Conservation (phyloP, 306 rosid species). For the Sicyos edulis region DNA sequence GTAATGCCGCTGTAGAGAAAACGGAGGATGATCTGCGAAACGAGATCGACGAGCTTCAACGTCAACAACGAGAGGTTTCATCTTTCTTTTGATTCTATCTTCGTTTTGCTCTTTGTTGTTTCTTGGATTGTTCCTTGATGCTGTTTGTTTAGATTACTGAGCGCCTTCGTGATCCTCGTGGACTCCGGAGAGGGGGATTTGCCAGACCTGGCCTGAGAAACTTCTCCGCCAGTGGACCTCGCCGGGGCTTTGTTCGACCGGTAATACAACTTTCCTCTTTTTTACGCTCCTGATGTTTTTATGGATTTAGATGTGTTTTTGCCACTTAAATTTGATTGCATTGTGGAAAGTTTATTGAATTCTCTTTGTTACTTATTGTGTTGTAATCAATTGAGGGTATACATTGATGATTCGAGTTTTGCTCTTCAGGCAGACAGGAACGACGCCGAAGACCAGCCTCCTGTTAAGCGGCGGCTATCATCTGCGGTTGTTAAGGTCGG, state of each 20-base stretch:
- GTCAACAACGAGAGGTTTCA: constrained; percentile 85
- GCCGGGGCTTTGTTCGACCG: constrained; percentile 63
- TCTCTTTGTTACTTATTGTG: not conserved
- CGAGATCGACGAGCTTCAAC: constrained; percentile 95
- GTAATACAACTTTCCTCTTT: constrained; percentile 24
- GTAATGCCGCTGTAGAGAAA: constrained; percentile 59
- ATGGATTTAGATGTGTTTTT: not conserved
- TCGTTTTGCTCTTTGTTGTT: not conserved
- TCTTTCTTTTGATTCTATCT: constrained; percentile 7
- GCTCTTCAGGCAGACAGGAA: constrained; percentile 48
- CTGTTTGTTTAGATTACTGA: constrained; percentile 52
- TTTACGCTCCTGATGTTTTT: not conserved
- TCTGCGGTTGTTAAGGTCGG: constrained; percentile 90
- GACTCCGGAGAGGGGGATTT: constrained; percentile 66
- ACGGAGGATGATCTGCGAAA: constrained; percentile 74
- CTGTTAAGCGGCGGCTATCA: constrained; percentile 66
- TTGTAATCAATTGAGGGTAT: not conserved
- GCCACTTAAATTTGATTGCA: not conserved
- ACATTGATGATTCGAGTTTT: not conserved
- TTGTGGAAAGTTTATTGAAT: not conserved
- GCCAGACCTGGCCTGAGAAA: constrained; percentile 51
- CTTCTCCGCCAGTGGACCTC: constrained; percentile 51
- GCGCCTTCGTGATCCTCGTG: constrained; percentile 97
- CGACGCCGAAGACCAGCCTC: constrained; percentile 68
- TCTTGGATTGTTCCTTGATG: not conserved